Conservation (phyloP, 2,329 filamentous ascomycete genomes). For the Alternaria metachromatica region DNA sequence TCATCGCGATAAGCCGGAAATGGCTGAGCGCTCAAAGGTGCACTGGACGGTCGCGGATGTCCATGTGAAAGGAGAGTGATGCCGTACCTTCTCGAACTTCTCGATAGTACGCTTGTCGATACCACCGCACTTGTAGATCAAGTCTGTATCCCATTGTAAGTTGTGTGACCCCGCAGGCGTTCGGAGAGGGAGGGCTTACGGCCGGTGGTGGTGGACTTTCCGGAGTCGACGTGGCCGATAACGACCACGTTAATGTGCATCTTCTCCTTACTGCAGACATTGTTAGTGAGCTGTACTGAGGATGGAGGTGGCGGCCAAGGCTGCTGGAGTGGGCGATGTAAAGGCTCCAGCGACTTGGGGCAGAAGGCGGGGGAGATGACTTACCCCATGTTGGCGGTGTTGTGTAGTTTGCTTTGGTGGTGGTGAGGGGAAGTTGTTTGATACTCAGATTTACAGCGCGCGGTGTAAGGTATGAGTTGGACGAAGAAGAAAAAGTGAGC, state of each 20-base stretch:
- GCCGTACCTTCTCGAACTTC: conserved; percentile 99
- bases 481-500: conserved; percentile 18
- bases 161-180: conserved; percentile 34
- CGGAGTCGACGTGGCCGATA: conserved; percentile 99
- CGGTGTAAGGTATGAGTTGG: conserved; percentile 21
- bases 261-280: conserved; percentile 81
- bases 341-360: conserved; percentile 20
- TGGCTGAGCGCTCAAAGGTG: conserved; percentile 35
- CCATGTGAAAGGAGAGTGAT: conserved; percentile 28
- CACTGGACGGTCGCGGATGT: conserved; percentile 17
- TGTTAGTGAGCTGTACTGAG: conserved; percentile 40
- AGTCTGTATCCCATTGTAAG: conserved; percentile 66
- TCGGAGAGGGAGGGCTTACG: conserved; percentile 61
- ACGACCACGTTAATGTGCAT: conserved; percentile 94
- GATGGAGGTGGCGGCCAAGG: not conserved
- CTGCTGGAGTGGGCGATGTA: not conserved
- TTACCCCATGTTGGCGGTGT: conserved; percentile 68
- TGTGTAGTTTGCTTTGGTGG: conserved; percentile 38
- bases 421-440: conserved; percentile 44
- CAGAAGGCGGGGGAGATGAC: conserved; percentile 38
- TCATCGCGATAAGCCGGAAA: conserved; percentile 42
- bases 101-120: conserved; percentile 99
- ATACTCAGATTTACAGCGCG: conserved; percentile 22
- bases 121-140: conserved; percentile 99
- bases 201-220: conserved; percentile 95